A percentile compares a stretch with the other conserved stretches of the same genome.
These are phyloP conservation scores for Phytophthora europaea DNA, from an alignment of 352 stramenopile genomes.

Conservation along the genomic window DNA sequence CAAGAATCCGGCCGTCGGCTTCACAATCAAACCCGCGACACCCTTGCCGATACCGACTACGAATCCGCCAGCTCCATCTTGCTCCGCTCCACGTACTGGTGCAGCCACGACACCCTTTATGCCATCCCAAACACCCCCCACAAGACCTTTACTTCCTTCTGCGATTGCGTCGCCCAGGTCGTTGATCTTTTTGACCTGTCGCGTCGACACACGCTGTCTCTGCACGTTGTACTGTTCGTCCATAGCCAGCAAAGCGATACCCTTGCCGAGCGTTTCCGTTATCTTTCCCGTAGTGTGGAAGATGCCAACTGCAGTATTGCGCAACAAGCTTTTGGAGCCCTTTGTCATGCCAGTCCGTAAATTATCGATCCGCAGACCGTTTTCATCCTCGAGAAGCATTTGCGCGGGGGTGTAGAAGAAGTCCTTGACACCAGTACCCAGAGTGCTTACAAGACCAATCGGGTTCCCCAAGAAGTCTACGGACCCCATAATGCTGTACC, in stretches of 20 bases:
- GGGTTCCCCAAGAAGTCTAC: conserved; percentile 93
- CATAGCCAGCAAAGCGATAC: conserved; percentile 87
- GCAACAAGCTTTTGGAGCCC: conserved; percentile 87
- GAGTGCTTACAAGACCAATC: conserved; percentile 89
- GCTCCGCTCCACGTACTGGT: conserved; percentile 80
- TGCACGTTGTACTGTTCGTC: conserved; percentile 91
- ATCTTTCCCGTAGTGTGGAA: conserved; percentile 93
- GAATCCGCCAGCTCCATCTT: conserved; percentile 81
- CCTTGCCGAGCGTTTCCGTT: conserved; percentile 90
- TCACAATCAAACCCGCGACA: conserved; percentile 85
- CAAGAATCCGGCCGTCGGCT: conserved; percentile 84
- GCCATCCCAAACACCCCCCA: conserved; percentile 84
- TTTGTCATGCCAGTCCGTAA: conserved; percentile 90
- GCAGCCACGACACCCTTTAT: conserved; percentile 85
- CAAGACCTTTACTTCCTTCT: conserved; percentile 84
- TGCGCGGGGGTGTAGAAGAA: conserved; percentile 96
- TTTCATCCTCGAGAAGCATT: conserved; percentile 93
- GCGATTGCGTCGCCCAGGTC: conserved; percentile 83
- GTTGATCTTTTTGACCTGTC: conserved; percentile 83
- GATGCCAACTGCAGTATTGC: conserved; percentile 89
- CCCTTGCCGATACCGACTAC: conserved; percentile 89
- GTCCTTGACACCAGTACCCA: conserved; percentile 93
- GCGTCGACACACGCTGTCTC: conserved; percentile 75
- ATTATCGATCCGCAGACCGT: conserved; percentile 87
- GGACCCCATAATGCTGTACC: conserved; percentile 91